Percentiles rank a stretch among this genome's conserved stretches.
Conservation (phyloP, 306 rosid species). For the Lathyrus sativus region DNA sequence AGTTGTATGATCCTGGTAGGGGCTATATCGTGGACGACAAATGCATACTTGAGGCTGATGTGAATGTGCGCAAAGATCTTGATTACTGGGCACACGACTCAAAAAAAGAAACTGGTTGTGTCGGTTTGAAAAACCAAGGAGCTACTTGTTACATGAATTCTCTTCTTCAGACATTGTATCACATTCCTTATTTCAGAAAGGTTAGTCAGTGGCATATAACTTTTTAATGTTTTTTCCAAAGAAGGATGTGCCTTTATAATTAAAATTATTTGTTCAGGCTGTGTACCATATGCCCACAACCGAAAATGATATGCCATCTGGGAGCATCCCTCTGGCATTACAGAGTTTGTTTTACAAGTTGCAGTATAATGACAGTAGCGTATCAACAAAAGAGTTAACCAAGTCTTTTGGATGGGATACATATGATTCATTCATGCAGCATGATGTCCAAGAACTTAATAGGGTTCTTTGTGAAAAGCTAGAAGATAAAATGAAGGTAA, state of each 20-base stretch:
- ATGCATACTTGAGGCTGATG: slow-evolving; percentile 83
- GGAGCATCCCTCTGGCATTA: slow-evolving; percentile 91
- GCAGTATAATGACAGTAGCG: slow-evolving; percentile 84
- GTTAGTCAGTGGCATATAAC: slow-evolving; percentile 39
- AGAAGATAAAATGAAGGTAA: slow-evolving; percentile 97
- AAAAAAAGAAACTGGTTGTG: slow-evolving; percentile 92
- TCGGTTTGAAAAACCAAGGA: slow-evolving; percentile 95
- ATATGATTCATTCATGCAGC: slow-evolving; percentile 93
- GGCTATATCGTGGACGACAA: slow-evolving; percentile 82
- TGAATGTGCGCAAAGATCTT: slow-evolving; percentile 73
- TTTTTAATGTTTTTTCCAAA: neutral
- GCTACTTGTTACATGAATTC: slow-evolving; percentile 99
- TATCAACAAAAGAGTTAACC: slow-evolving; percentile 89
- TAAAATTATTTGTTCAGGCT: slow-evolving; percentile 56
- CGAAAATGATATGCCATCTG: slow-evolving; percentile 93
- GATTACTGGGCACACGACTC: slow-evolving; percentile 92
- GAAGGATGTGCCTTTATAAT: slow-evolving; percentile 35
- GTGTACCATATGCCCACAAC: slow-evolving; percentile 98
- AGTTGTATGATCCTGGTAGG: slow-evolving; percentile 70
- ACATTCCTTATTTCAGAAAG: slow-evolving; percentile 93
- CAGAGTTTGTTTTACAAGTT: slow-evolving; percentile 94
- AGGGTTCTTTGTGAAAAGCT: slow-evolving; percentile 95
- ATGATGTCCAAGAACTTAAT: slow-evolving; percentile 96
- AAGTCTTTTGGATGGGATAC: slow-evolving; percentile 98
- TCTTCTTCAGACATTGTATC: slow-evolving; percentile 89